Percentiles rank a stretch among this genome's conserved stretches.
Conservation (phyloP, 2,329 filamentous ascomycete species). For the Pseudogymnoascus sp. region DNA sequence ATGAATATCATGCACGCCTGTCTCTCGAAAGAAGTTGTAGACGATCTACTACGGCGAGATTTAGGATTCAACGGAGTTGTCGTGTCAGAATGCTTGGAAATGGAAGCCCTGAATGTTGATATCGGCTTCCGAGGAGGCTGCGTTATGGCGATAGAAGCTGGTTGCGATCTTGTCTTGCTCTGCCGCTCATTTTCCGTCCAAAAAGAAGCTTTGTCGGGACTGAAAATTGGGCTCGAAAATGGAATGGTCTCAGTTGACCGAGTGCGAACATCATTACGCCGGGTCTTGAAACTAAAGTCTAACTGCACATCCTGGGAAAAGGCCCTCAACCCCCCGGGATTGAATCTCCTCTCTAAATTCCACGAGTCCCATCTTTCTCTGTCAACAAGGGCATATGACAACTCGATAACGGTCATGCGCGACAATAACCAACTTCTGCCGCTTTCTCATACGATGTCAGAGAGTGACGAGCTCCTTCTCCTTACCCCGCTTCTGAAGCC, state of each 20-base stretch:
- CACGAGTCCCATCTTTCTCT: slow-evolving; percentile 75
- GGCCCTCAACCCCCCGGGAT: slow-evolving; percentile 77
- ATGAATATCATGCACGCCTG: slow-evolving; percentile 96
- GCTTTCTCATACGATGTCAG: slow-evolving; percentile 69
- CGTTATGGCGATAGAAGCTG: slow-evolving; percentile 94
- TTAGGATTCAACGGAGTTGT: slow-evolving; percentile 86
- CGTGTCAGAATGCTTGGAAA: slow-evolving; percentile 90
- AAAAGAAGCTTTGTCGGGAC: slow-evolving; percentile 80
- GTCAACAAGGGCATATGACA: slow-evolving; percentile 80
- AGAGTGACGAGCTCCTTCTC: slow-evolving; percentile 80
- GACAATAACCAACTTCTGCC: slow-evolving; percentile 83
- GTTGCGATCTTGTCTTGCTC: slow-evolving; percentile 83
- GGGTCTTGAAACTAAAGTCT: slow-evolving; percentile 73
- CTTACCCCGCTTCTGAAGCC: slow-evolving; percentile 87
- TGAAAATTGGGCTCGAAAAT: slow-evolving; percentile 84
- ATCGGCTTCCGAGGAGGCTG: slow-evolving; percentile 96
- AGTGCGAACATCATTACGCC: slow-evolving; percentile 68
- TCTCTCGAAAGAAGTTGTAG: slow-evolving; percentile 84
- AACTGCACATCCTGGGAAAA: slow-evolving; percentile 85
- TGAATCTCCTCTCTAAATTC: slow-evolving; percentile 66
- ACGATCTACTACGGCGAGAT: slow-evolving; percentile 79
- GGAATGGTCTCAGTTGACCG: slow-evolving; percentile 76
- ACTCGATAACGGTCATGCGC: slow-evolving; percentile 84
- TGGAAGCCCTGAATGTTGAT: slow-evolving; percentile 91
- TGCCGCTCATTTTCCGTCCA: slow-evolving; percentile 84